A percentile compares a stretch with the other conserved stretches of the same genome.
phyloP scores from a whole-genome alignment of 2,329 filamentous ascomycete genomes.

The Fusarium sp. region DNA sequence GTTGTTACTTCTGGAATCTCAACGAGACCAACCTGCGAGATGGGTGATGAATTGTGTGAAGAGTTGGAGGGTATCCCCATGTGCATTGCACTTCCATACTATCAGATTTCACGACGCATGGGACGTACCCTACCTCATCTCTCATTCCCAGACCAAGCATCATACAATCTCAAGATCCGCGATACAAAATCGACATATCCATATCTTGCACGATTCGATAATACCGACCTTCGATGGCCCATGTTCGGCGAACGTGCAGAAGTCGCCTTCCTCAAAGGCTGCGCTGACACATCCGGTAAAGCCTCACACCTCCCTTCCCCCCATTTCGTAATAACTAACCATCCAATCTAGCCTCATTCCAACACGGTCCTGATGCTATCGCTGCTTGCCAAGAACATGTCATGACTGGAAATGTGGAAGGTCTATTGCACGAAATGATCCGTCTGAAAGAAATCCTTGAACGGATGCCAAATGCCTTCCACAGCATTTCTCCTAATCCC shows the following conservation, averaged over 20 bases:
- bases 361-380: slow-evolving; percentile 64
- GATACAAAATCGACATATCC: slow-evolving; percentile 62
- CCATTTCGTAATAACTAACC: not conserved
- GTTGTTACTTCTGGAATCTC: slow-evolving; percentile 47
- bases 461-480: slow-evolving; percentile 65
- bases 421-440: slow-evolving; percentile 63
- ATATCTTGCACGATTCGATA: slow-evolving; percentile 65
- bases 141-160: slow-evolving; percentile 65
- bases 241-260: slow-evolving; percentile 66
- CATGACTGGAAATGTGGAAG: slow-evolving; percentile 65
- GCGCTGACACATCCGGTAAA: slow-evolving; percentile 57
- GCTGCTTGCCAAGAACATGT: slow-evolving; percentile 66
- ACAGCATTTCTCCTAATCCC: slow-evolving; percentile 65
- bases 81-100: slow-evolving; percentile 63
- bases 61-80: slow-evolving; percentile 63
- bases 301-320: too few relatives aligned
- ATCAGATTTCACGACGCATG: slow-evolving; percentile 63
- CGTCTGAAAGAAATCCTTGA: slow-evolving; percentile 66
- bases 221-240: slow-evolving; percentile 66
- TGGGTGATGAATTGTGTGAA: slow-evolving; percentile 64
- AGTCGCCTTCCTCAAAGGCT: slow-evolving; percentile 64
- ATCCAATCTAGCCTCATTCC: slow-evolving; percentile 55
- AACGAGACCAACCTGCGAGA: slow-evolving; percentile 55
- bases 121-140: slow-evolving; percentile 65
- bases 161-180: slow-evolving; percentile 64